Evolutionary conservation across 225 moss, liverwort and hornwort species (phyloP).

Genomic region (Ulota crispa): DNA sequence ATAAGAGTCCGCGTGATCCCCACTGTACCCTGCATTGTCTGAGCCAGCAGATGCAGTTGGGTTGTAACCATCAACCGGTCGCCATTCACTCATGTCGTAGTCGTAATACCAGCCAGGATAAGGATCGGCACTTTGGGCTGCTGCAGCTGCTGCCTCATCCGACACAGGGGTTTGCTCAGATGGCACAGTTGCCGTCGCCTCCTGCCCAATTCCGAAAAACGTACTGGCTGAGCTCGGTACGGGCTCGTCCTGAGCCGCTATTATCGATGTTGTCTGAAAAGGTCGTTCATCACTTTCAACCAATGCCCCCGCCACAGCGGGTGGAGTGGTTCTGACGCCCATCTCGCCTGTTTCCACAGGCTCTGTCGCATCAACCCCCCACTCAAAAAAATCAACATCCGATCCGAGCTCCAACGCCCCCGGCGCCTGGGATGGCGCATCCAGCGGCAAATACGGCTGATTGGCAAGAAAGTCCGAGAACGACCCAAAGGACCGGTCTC

Average conservation of each 20-base stretch:
- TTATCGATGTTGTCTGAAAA: constrained; percentile 5
- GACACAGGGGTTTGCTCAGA: constrained; percentile 13
- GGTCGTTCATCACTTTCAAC: constrained; percentile 25
- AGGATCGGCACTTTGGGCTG: constrained; percentile 35
- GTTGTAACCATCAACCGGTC: constrained; percentile 38
- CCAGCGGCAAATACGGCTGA: constrained; percentile 41
- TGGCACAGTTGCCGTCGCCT: constrained; percentile 4
- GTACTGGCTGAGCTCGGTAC: constrained; percentile 5
- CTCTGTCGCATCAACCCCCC: constrained; percentile 30
- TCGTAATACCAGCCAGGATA: constrained; percentile 97
- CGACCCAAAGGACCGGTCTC: constrained; percentile 74
- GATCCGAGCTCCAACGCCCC: constrained; percentile 30
- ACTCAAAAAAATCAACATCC: constrained; percentile 62
- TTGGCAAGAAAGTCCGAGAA: constrained; percentile 83
- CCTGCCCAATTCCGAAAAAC: constrained; percentile 16
- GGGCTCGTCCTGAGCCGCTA: constrained; percentile 31
- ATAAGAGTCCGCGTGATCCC: constrained; percentile 16
- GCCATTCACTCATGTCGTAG: constrained; percentile 71
- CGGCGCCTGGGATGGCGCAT: not conserved
- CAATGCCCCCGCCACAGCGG: constrained; percentile 20
- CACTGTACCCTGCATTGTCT: constrained; percentile 20
- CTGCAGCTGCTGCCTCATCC: constrained; percentile 21
- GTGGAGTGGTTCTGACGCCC: not conserved
- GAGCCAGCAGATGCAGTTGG: constrained; percentile 15
- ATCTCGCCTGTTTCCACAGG: constrained; percentile 11